Base-by-base conservation (phyloP, 805 yeast genomes). In the Pichia exigua region DNA sequence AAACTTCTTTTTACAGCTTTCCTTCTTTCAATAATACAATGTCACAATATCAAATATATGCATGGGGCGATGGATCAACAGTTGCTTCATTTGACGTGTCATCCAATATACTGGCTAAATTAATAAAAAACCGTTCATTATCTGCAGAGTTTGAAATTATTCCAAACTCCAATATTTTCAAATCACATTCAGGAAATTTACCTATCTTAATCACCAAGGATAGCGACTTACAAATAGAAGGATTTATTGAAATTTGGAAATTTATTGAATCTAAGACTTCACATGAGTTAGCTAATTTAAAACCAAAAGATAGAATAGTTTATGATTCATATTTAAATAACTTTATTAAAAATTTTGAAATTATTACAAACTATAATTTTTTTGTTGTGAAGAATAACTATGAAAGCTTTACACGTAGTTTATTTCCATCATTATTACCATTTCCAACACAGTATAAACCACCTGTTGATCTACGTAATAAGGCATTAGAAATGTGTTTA, bases 401-500 rank as follows among this genome's bases (percentile, higher is more conserved):
- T 64, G 85, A 79, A 53, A 63, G 70, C 13, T 82, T 74, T 57
- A 78, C 89, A 4, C 72, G 87, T 54, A 75, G 76, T 22, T 59
- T 76, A 18, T 83, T 83, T 61, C 69, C 73, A 44, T 58, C 68
- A 4, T 74, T 78, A 51, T 65, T 84, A 20, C 84, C 87, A 8
- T 85, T 85, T 68, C 92, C 91, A 11, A 75, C 83, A 77, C 87
- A 84, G 76, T 85, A 84, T 62, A 78, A 78, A 54, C 80, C 83
- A 22, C 90, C 91, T 1, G 56, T 79, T 40, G 69, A 66, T 42
- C 71, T 72, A 51, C 73, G 73, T 57, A 46, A 60, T 0, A 48
- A 51, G 6, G 75, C 75, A 1, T 47, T 61, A 35, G 56, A 58
- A 32, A 54, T 61, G 4, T 72, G 75, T 56, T 51, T 58, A 15